Conservation (phyloP, 176 grass and related monocot genomes). For the Bonia amplexicaulis region DNA sequence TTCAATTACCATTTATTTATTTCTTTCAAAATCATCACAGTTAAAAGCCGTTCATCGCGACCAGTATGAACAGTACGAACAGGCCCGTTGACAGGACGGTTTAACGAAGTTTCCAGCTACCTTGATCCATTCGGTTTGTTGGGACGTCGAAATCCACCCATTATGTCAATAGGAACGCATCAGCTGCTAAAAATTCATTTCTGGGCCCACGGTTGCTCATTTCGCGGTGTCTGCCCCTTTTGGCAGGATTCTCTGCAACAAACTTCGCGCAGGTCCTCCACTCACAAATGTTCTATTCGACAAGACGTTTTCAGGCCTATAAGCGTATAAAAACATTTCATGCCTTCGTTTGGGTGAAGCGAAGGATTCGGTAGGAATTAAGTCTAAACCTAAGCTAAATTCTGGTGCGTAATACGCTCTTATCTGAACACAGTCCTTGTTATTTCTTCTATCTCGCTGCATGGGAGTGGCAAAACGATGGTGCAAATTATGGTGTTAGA, state of each 20-base stretch:
- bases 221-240: background rate
- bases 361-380: background rate
- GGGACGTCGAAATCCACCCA: conserved; percentile 28
- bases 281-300: background rate
- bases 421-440: too few relatives aligned
- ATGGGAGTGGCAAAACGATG: too few relatives aligned
- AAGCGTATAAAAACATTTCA: background rate
- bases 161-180: conserved; percentile 10
- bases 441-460: too few relatives aligned
- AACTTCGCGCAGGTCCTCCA: background rate
- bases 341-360: background rate
- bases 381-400: background rate
- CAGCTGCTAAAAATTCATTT: conserved; percentile 4
- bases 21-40: too few relatives aligned
- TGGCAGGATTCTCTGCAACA: background rate
- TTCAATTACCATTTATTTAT: too few relatives aligned
- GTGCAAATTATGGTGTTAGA: too few relatives aligned
- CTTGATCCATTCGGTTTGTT: conserved; percentile 26
- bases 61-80: too few relatives aligned
- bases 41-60: too few relatives aligned
- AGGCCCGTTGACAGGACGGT: too few relatives aligned
- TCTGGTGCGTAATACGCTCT: too few relatives aligned
- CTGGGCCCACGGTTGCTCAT: background rate
- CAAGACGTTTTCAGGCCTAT: background rate
- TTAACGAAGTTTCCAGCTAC: background rate